phyloP scores from a whole-genome alignment of 2,329 filamentous ascomycete species.

The Paraphaeosphaeria minitans region DNA sequence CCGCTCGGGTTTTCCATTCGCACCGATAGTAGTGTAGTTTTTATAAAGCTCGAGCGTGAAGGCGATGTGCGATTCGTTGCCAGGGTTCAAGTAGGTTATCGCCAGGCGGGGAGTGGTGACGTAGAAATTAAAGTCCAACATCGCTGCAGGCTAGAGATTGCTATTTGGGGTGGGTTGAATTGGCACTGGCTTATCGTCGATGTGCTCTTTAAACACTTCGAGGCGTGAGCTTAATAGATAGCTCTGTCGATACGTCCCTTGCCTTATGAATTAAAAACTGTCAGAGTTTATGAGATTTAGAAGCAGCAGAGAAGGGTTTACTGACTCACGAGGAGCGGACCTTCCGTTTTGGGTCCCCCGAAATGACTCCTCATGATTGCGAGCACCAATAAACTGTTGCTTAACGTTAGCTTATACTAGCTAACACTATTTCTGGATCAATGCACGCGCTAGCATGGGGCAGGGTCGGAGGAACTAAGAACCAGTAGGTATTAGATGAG shows the following conservation, averaged over 20 bases:
- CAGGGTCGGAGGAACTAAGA: too few relatives aligned
- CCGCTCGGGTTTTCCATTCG: background rate
- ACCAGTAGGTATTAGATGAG: too few relatives aligned
- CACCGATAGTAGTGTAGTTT: background rate
- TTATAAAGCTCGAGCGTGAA: background rate
- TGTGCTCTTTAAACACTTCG: background rate
- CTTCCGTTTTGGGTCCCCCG: background rate
- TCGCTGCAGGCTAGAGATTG: background rate
- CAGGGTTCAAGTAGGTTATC: slow-evolving; percentile 3
- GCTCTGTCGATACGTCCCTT: background rate
- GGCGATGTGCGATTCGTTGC: background rate
- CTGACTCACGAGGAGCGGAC: background rate
- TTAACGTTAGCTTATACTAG: too few relatives aligned
- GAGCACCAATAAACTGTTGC: too few relatives aligned
- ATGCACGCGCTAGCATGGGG: too few relatives aligned
- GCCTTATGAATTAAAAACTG: background rate
- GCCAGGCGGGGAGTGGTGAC: slow-evolving; percentile 4
- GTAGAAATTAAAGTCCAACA: slow-evolving; percentile 9
- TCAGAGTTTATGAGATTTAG: background rate
- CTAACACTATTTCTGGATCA: too few relatives aligned
- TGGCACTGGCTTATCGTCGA: background rate
- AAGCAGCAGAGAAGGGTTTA: background rate
- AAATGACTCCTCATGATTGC: background rate
- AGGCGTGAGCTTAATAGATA: background rate
- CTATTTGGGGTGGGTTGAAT: background rate